These are phyloP conservation scores for Plectranthus barbatus DNA, from an alignment of 257 asterid genomes.

Conservation along the genomic window DNA sequence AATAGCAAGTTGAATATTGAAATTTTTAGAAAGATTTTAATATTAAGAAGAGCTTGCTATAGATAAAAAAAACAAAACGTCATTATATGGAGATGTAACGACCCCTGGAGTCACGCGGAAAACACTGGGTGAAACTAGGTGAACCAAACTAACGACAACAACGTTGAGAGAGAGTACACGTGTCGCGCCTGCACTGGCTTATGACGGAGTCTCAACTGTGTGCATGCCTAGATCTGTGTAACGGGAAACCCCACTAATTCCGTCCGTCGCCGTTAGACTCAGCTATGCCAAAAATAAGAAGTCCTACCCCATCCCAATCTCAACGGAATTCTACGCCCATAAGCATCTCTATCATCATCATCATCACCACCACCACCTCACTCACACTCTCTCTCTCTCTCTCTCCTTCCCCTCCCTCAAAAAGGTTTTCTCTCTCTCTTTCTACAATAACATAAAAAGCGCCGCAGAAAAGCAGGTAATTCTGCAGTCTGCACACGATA, in stretches of 20 bases:
- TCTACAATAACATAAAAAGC: slow-evolving; percentile 28
- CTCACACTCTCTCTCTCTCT: slow-evolving; percentile 13
- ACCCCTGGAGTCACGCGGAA: slow-evolving; percentile 10
- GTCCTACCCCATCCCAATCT: slow-evolving; percentile 5
- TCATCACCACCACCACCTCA: slow-evolving; percentile 20
- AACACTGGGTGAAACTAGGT: slow-evolving; percentile 12
- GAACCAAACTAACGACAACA: not conserved
- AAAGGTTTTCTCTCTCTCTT: not conserved
- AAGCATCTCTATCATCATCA: slow-evolving; percentile 35
- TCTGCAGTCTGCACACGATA: slow-evolving; percentile 28
- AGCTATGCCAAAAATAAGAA: slow-evolving; percentile 11
- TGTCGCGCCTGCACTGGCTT: slow-evolving; percentile 2
- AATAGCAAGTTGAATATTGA: too few relatives aligned
- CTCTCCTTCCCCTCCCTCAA: too few relatives aligned
- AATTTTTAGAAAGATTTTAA: too few relatives aligned
- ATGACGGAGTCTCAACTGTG: not conserved
- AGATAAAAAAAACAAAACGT: slow-evolving; percentile 5
- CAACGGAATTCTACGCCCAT: slow-evolving; percentile 28
- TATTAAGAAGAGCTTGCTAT: too few relatives aligned
- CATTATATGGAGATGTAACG: not conserved
- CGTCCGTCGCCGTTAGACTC: slow-evolving; percentile 25
- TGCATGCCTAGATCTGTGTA: slow-evolving; percentile 28
- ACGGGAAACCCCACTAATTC: slow-evolving; percentile 14
- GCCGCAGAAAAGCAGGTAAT: slow-evolving; percentile 22
- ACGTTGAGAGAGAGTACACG: not conserved